Evolutionary conservation across 1,284 basidiomycete species (phyloP).

Genomic region (Blastosporella zonata): DNA sequence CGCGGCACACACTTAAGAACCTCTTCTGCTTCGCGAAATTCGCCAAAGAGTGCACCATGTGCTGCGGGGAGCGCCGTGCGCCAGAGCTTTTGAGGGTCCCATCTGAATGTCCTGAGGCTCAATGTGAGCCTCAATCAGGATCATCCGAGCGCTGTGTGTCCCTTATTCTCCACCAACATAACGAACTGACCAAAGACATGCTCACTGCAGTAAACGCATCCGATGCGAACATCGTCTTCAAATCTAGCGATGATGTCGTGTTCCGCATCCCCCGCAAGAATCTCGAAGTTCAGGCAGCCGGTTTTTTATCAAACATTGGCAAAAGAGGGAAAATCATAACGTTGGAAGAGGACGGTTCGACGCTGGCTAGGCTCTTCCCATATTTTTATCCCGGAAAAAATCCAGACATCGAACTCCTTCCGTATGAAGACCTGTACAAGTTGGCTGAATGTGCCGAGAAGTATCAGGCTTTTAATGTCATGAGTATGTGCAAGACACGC

Average conservation of each 20-base stretch:
- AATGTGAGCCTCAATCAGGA: background rate
- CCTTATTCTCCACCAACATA: background rate
- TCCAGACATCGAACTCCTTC: conserved; percentile 1
- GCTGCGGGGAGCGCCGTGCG: too few species aligned
- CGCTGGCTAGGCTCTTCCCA: conserved; percentile 14
- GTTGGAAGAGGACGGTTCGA: conserved; percentile 5
- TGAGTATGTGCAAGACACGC: conserved; percentile 9
- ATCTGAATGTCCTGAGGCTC: too few species aligned
- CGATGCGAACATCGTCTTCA: conserved; percentile 20
- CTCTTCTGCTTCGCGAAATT: too few species aligned
- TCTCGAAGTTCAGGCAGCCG: conserved; percentile 19
- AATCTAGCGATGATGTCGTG: conserved; percentile 19
- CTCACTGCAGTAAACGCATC: background rate
- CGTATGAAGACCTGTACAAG: conserved; percentile 1
- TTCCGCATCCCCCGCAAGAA: conserved; percentile 22
- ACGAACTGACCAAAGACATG: background rate
- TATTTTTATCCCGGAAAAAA: conserved; percentile 13
- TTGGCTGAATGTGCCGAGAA: conserved; percentile 17
- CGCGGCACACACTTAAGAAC: too few species aligned
- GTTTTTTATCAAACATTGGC: conserved; percentile 19
- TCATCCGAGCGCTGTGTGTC: background rate
- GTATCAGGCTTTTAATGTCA: conserved; percentile 14
- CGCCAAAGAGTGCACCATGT: too few species aligned
- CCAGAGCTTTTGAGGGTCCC: too few species aligned
- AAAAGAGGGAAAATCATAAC: conserved; percentile 7